These are phyloP conservation scores for Eustoma russellianum DNA, from an alignment of 257 asterid species.

Conservation along the genomic window DNA sequence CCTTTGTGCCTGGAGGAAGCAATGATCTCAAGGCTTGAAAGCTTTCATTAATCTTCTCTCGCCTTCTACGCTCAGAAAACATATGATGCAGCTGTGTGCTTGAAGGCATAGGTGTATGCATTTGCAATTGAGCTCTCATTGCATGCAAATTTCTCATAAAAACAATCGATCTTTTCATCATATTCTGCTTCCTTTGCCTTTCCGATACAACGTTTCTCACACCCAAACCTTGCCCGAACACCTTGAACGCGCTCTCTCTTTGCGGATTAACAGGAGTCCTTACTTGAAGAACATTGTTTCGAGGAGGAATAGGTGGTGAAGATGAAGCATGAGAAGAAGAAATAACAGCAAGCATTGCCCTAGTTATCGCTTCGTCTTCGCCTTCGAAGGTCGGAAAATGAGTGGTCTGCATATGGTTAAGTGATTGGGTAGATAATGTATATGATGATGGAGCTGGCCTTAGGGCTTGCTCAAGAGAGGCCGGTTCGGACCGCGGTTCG, in stretches of 20 bases:
- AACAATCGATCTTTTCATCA: slow-evolving; percentile 38
- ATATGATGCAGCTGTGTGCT: slow-evolving; percentile 54
- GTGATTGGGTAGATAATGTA: background rate
- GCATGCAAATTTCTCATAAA: slow-evolving; percentile 36
- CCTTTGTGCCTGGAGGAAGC: slow-evolving; percentile 78
- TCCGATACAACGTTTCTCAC: slow-evolving; percentile 1
- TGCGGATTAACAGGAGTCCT: too few species aligned
- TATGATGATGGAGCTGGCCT: slow-evolving; percentile 5
- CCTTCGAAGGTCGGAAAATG: slow-evolving; percentile 37
- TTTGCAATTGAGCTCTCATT: slow-evolving; percentile 16
- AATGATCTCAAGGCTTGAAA: slow-evolving; percentile 55
- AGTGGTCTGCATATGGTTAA: slow-evolving; percentile 21
- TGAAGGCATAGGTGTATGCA: slow-evolving; percentile 23
- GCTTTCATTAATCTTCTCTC: slow-evolving; percentile 63
- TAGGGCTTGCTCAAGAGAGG: too few species aligned
- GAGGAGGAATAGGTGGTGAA: slow-evolving; percentile 22
- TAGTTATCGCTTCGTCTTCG: slow-evolving; percentile 48
- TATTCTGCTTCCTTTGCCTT: slow-evolving; percentile 20
- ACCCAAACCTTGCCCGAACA: slow-evolving; percentile 18
- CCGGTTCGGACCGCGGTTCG: slow-evolving; percentile 8
- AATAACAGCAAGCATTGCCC: slow-evolving; percentile 51
- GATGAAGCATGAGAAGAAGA: too few species aligned
- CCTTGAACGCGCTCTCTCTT: slow-evolving; percentile 36
- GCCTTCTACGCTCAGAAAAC: slow-evolving; percentile 61
- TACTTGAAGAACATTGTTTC: slow-evolving; percentile 12